These are phyloP conservation scores for Penicillium nucicola DNA, from an alignment of 495 filamentous ascomycete genomes.

Conservation along the genomic window DNA sequence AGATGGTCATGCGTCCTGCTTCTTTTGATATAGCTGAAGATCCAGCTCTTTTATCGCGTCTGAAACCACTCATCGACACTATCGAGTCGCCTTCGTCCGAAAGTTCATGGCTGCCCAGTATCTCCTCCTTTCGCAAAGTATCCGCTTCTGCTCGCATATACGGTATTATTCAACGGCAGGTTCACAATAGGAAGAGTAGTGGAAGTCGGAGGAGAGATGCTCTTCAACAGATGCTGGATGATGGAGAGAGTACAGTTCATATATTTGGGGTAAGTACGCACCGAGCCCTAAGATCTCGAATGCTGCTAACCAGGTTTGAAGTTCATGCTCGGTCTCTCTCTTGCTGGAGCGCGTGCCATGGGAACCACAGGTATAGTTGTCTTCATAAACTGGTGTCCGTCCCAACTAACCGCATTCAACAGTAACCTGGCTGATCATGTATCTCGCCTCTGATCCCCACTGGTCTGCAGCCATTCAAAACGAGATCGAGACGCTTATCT, in stretches of 20 bases:
- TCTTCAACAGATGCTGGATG: slow-evolving; percentile 6
- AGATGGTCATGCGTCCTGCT: background rate
- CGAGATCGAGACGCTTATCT: slow-evolving; percentile 1
- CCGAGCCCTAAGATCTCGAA: background rate
- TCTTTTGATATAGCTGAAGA: slow-evolving; percentile 2
- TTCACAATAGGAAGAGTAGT: background rate
- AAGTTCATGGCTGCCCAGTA: background rate
- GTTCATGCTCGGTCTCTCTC: slow-evolving; percentile 5
- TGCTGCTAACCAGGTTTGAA: background rate
- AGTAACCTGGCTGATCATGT: slow-evolving; percentile 10
- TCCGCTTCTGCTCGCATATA: background rate
- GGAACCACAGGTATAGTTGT: slow-evolving; percentile 4
- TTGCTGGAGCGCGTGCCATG: slow-evolving; percentile 7
- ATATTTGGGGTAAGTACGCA: slow-evolving; percentile 1
- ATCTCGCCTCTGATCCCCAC: background rate
- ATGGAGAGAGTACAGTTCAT: slow-evolving; percentile 1
- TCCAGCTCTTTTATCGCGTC: background rate
- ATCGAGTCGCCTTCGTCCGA: background rate
- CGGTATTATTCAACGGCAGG: background rate
- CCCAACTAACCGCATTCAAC: background rate
- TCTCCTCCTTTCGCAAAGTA: background rate
- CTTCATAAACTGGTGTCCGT: background rate
- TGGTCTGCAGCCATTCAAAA: background rate
- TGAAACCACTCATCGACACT: background rate
- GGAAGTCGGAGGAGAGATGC: background rate